Evolutionary conservation across 371 early-diverging fungal genomes (phyloP).

Genomic region (Syncephalastrum monosporum): DNA sequence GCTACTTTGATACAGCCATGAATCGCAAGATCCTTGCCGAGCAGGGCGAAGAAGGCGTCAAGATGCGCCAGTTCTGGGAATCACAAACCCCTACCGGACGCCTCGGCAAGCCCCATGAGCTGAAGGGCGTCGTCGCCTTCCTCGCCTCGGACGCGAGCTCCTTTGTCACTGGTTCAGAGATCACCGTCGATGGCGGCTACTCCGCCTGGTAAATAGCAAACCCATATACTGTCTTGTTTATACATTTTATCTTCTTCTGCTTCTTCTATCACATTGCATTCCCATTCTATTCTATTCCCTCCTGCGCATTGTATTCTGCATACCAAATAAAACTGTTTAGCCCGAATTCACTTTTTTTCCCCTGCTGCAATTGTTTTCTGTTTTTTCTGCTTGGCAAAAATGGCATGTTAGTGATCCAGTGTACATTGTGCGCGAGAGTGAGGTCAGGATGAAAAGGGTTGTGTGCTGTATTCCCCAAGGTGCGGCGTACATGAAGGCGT

Average conservation of each 20-base stretch:
- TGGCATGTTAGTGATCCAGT: too few relatives aligned
- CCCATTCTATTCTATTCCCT: background rate
- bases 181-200: conserved; percentile 44
- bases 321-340: too few relatives aligned
- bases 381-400: too few relatives aligned
- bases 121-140: conserved; percentile 36
- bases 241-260: background rate
- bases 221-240: background rate
- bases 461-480: too few relatives aligned
- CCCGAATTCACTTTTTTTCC: too few relatives aligned
- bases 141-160: conserved; percentile 35
- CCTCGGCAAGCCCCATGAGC: conserved; percentile 37
- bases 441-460: too few relatives aligned
- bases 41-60: conserved; percentile 28
- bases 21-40: conserved; percentile 29
- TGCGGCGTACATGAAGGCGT: too few relatives aligned
- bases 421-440: too few relatives aligned
- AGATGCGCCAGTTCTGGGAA: conserved; percentile 33
- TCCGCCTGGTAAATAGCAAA: conserved; percentile 26
- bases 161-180: conserved; percentile 40
- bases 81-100: conserved; percentile 29
- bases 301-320: too few relatives aligned
- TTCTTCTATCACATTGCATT: background rate
- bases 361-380: too few relatives aligned
- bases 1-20: conserved; percentile 43